phyloP scores from a whole-genome alignment of 371 early-diverging fungal genomes.

The Mortierella polycephala region DNA sequence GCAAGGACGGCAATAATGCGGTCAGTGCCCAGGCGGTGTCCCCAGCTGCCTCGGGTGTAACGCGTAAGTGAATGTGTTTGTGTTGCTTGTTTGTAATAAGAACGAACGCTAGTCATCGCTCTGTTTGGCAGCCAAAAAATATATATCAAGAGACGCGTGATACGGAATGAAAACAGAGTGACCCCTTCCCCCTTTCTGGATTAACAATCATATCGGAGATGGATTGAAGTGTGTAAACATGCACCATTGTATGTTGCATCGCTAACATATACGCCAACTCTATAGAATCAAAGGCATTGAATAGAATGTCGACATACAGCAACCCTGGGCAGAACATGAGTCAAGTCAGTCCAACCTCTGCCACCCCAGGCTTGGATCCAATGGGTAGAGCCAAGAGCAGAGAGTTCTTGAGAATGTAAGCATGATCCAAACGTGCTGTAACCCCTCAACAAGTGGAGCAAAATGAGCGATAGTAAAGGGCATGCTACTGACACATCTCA shows the following conservation, averaged over 20 bases:
- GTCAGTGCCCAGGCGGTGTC: constrained; percentile 17
- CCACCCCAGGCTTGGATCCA: constrained; percentile 39
- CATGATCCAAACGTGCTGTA: neutral
- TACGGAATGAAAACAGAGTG: too few species aligned
- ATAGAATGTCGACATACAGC: constrained; percentile 47
- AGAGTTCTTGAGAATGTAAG: constrained; percentile 83
- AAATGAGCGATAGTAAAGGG: too few species aligned
- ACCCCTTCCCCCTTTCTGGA: too few species aligned
- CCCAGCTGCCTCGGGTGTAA: constrained; percentile 32
- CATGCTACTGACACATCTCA: neutral
- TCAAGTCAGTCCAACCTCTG: constrained; percentile 49
- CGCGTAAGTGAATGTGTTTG: constrained; percentile 33
- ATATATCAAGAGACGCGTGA: too few species aligned
- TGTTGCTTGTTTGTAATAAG: constrained; percentile 9
- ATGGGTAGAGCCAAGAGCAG: constrained; percentile 66
- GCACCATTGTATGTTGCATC: neutral
- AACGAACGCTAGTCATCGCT: neutral
- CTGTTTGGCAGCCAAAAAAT: neutral
- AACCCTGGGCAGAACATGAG: constrained; percentile 44
- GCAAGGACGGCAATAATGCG: constrained; percentile 17
- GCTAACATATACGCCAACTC: neutral
- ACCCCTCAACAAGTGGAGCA: too few species aligned
- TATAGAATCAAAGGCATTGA: constrained; percentile 17
- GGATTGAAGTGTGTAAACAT: neutral
- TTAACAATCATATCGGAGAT: too few species aligned